Evolutionary conservation across 192 early-diverging fungal genomes (phyloP), one percentile per base, ranked within the genome.

Genomic region (Linnemannia elongata): DNA sequence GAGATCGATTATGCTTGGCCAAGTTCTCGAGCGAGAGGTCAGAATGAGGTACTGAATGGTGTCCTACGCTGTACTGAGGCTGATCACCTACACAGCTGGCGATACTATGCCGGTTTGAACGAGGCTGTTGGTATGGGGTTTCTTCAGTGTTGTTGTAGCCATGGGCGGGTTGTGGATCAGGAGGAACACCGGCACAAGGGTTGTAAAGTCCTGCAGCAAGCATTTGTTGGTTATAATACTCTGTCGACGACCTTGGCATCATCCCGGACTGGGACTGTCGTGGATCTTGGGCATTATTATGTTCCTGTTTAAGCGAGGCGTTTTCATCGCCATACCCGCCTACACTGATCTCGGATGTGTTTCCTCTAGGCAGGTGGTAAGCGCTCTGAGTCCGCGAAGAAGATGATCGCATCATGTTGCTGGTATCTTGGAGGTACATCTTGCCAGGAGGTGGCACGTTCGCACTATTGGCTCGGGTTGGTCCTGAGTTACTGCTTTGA

Each of bases 21-120:
- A 87, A 18, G 47, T 81, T 81, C 35, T 81, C 84, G 15, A 78
- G 57, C 1, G 79, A 87, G 7, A 87, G 72, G 7, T 81, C 76
- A 10, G 79, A 70, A 12, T 70, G 69, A 36, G 41, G 33, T 2
- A 36, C 47, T 22, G 55, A n/a, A 39, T 35, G 52, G 38, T 42
- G 10, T 18, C 10, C 47, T 17, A 63, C 75, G 9, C 39, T 41
- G 45, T 33, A 27, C 1, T 17, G 72, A 27, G 41, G 74, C 18
- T 60, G 68, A 35, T 49, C 73, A 20, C 15, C 36, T 24, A 72
- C 72, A n/a, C 77, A 45, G 49, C 47, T 77, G 71, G 71, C 76
- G 18, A 75, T 78, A 20, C 85, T 87, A 9, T 81, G 79, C 6
- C 72, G 36, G 18, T 77, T 57, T 0, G 66, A 41, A 13, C 45